Base-by-base conservation (phyloP, 1,139 yeast species). In the Eremothecium gossypii region DNA sequence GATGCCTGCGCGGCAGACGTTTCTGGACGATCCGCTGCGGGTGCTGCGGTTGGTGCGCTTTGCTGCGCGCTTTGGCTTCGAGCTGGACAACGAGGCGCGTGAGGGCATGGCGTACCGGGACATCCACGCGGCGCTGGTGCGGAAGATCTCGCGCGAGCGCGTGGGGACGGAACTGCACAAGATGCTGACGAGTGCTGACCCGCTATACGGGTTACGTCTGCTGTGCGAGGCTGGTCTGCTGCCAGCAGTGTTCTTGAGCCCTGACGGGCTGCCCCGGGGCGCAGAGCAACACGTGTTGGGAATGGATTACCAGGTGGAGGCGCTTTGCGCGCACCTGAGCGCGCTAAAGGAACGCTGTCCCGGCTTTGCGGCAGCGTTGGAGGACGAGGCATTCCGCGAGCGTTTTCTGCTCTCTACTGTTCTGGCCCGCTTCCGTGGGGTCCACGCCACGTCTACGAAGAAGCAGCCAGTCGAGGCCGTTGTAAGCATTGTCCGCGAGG, bases 1-100 rank as follows among this genome's bases (percentile, higher is more conserved):
- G 0, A 68, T 91, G 42, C 79, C 76, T 11, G 95, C 98, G 2
- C 61, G 71, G 37, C 77, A 82, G 54, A 91, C 99, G 0, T 91
- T 91, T 56, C 61, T 80, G 41, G 98, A 91, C 59, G 99, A 91
- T 60, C 99, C 99, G 0, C 69, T 91, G 46, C 71, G 98, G 46
- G 93, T 91, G 2, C 64, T 91, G 45, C 70, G 99, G 48, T 65
- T 91, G 44, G 75, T 91, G 23, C 67, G 99, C 49, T 91, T 91
- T 68, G 93, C 96, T 0, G 72, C 87, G 36, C 76, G 86, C 42
- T 86, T 83, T 56, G 71, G 77, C 41, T 93, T 89, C 56, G 53
- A 55, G 0, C 71, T 91, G 33, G 94, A 80, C 8, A 52, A 63
- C 0, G 73, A 69, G 1, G 78, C 93, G 0, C 63, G 76, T 32